Percentiles rank a stretch among this genome's conserved stretches.
Evolutionary conservation across 148 eudicot genomes (phyloP).

Genomic region (Salicornia ramosissima): DNA sequence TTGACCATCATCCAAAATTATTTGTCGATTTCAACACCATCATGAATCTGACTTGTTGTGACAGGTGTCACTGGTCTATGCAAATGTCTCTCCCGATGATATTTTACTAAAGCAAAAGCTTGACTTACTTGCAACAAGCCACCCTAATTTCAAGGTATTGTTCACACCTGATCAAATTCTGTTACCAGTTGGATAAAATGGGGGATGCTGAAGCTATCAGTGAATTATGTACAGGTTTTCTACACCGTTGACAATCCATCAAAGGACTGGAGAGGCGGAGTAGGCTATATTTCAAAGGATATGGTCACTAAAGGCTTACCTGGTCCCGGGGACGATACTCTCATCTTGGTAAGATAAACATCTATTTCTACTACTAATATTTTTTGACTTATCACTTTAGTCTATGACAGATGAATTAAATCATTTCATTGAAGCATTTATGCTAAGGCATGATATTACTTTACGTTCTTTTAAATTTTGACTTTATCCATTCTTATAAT

Average conservation of each 20-base stretch:
- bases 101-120: slow-evolving; percentile 91
- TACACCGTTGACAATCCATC: slow-evolving; percentile 92
- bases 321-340: slow-evolving; percentile 74
- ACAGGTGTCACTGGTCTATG: slow-evolving; percentile 85
- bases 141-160: slow-evolving; percentile 88
- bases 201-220: slow-evolving; percentile 12
- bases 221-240: slow-evolving; percentile 47
- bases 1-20: neutral
- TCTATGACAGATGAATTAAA: neutral
- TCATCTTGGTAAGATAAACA: slow-evolving; percentile 57
- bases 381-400: neutral
- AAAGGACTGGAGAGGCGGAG: slow-evolving; percentile 84
- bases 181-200: neutral
- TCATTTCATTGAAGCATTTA: no score
- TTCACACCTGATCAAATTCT: neutral
- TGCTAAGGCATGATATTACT: neutral
- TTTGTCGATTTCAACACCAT: neutral
- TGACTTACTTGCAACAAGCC: slow-evolving; percentile 68
- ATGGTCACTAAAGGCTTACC: slow-evolving; percentile 91
- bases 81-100: slow-evolving; percentile 94
- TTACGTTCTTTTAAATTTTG: neutral
- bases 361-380: neutral
- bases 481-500: slow-evolving; percentile 1
- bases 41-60: neutral
- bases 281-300: slow-evolving; percentile 80